Percentiles rank a stretch among this genome's conserved stretches.
phyloP scores from a whole-genome alignment of 768 basidiomycete species.

The Mycena epipterygia region DNA sequence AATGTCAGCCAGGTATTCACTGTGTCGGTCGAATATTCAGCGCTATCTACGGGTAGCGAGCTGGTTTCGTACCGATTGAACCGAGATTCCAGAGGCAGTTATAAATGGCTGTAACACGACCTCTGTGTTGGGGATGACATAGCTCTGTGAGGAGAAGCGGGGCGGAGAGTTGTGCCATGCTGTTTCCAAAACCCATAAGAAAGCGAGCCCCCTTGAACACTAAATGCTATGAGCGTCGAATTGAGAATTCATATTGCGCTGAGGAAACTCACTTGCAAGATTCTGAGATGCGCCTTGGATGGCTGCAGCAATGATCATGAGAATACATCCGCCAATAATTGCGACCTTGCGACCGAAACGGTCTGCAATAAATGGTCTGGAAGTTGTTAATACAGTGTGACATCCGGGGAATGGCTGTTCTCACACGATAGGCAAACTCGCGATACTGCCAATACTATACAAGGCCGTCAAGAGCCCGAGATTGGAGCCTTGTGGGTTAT shows the following conservation, averaged over 20 bases:
- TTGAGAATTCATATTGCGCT: conserved; percentile 8
- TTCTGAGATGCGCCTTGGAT: conserved; percentile 28
- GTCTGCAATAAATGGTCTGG: conserved; percentile 29
- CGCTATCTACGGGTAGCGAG: conserved; percentile 14
- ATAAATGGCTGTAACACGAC: conserved; percentile 27
- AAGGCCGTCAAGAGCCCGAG: conserved; percentile 31
- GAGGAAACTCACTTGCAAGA: conserved; percentile 25
- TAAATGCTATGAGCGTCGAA: conserved; percentile 16
- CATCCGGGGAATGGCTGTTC: conserved; percentile 16
- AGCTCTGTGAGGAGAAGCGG: conserved; percentile 30
- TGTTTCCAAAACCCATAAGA: conserved; percentile 30
- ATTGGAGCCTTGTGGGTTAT: conserved; percentile 29
- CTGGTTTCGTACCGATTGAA: conserved; percentile 22
- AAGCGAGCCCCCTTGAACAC: conserved; percentile 31
- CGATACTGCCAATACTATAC: conserved; percentile 28
- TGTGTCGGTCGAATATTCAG: conserved; percentile 21
- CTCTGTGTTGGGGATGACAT: conserved; percentile 31
- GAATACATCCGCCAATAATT: conserved; percentile 25
- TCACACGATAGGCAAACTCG: conserved; percentile 28
- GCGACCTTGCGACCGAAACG: conserved; percentile 30
- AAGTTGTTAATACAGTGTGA: conserved; percentile 15
- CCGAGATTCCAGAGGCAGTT: conserved; percentile 29
- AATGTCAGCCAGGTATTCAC: conserved; percentile 56
- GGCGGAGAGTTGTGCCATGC: conserved; percentile 28
- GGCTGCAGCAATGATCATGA: conserved; percentile 27